Evolutionary conservation across 495 filamentous ascomycete species (phyloP), one percentile per base, ranked within the genome.

Genomic region (Talaromyces nanjingensis): DNA sequence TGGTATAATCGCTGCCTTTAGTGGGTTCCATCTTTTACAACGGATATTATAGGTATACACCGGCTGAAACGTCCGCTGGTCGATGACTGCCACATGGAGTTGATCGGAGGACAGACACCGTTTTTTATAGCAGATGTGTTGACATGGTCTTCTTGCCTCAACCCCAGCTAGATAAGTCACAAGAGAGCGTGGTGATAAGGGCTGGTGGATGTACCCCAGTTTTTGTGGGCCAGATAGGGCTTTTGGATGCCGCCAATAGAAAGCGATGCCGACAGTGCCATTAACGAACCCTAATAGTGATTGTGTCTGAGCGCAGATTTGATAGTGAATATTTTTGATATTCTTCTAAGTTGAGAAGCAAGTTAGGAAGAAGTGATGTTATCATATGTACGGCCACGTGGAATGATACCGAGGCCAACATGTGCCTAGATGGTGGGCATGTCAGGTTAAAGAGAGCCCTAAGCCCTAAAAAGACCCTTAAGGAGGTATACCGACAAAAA

Each of bases 171-270:
- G 45, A 49, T 42, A 20, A 49, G n/a, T 49, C 45, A 49, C 45
- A 49, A 42, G n/a, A 20, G 45, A 18, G 45, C 37, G n/a, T 20
- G 27, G n/a, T 34, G 56, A 59, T 59, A 59, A 59, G 56, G 31
- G n/a, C n/a, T 33, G 31, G 53, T 59, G 56, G 29, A 16, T 59
- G 31, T 59, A 20, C 56, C 56, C 56, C 27, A 6, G 31, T 33
- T 59, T 34, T 37, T 29, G 53, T 56, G 53, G 56, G 56, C 27
- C n/a, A 59, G 56, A 59, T 59, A 59, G 56, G 56, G 31, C 56
- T 37, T 59, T 37, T 33, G 27, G 56, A 59, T 59, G 56, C 56
- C 56, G 14, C 56, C 56, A 59, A 59, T 59, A 14, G n/a, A 56
- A 56, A 56, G 20, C 24, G 53, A 56, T 49, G 45, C 45, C 45